These are phyloP conservation scores for Diphasiastrum complanatum DNA, from an alignment of 83 land plant genomes.

Conservation along the genomic window DNA sequence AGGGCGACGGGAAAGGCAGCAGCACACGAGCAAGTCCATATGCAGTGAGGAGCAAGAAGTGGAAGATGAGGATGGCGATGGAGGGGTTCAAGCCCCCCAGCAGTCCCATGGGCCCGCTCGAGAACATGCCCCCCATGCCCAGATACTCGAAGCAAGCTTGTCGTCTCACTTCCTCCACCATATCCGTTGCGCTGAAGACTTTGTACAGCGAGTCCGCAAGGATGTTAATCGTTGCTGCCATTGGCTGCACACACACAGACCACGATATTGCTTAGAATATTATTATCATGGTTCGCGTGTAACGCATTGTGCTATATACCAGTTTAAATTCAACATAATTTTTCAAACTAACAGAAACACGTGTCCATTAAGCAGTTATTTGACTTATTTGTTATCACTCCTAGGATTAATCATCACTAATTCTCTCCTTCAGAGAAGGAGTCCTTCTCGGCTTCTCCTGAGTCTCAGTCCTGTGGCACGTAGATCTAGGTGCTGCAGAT, in stretches of 20 bases:
- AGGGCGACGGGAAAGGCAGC: slow-evolving; percentile 66
- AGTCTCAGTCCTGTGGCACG: too few species aligned
- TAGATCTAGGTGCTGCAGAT: too few species aligned
- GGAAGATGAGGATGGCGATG: slow-evolving; percentile 55
- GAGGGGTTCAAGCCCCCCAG: slow-evolving; percentile 79
- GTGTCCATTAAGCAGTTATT: too few species aligned
- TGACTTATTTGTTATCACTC: too few species aligned
- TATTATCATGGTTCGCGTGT: too few species aligned
- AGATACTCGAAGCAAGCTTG: slow-evolving; percentile 90
- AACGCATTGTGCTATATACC: too few species aligned
- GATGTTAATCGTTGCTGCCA: slow-evolving; percentile 72
- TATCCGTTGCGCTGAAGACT: slow-evolving; percentile 65
- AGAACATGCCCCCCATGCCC: slow-evolving; percentile 72
- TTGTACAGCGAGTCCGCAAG: slow-evolving; percentile 73
- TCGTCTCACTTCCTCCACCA: slow-evolving; percentile 69
- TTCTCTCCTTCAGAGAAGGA: too few species aligned
- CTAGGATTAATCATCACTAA: too few species aligned
- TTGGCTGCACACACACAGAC: slow-evolving; percentile 46
- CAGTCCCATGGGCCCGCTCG: slow-evolving; percentile 69
- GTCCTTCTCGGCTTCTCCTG: too few species aligned
- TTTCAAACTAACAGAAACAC: too few species aligned
- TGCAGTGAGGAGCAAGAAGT: slow-evolving; percentile 84
- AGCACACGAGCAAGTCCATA: slow-evolving; percentile 77
- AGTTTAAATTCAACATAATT: too few species aligned
- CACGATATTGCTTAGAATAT: neutral